Percentiles rank a stretch among this genome's conserved stretches.
phyloP scores from a whole-genome alignment of 768 basidiomycete species.

The Crepidotus variabilis region DNA sequence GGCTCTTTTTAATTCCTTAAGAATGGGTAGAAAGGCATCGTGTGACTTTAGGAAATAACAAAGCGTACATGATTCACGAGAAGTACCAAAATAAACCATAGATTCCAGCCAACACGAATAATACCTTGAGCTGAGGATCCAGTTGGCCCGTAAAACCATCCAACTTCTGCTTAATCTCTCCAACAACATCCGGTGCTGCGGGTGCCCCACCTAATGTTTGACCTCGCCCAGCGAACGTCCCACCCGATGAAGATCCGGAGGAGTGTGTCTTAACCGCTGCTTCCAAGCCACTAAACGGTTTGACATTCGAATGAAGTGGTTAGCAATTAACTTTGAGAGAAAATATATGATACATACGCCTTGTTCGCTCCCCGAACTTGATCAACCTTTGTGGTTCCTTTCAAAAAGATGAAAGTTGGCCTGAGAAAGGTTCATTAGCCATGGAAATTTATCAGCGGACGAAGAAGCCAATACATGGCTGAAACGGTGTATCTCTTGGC shows the following conservation, averaged over 20 bases:
- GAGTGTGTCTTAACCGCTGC: constrained; percentile 53
- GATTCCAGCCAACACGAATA: constrained; percentile 58
- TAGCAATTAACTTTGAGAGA: neutral
- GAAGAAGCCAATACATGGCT: constrained; percentile 56
- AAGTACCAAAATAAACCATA: constrained; percentile 61
- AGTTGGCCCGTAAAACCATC: constrained; percentile 40
- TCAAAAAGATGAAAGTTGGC: constrained; percentile 83
- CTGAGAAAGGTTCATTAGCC: constrained; percentile 29
- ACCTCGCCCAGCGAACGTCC: constrained; percentile 63
- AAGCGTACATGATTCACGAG: constrained; percentile 20
- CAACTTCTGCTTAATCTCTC: constrained; percentile 27
- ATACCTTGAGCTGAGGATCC: constrained; percentile 64
- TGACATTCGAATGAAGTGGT: no score
- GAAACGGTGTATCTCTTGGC: constrained; percentile 57
- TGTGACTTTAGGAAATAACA: neutral
- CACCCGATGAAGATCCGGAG: constrained; percentile 22
- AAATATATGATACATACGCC: constrained; percentile 36
- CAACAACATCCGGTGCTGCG: constrained; percentile 29
- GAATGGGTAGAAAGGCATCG: neutral
- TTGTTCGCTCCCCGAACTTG: constrained; percentile 70
- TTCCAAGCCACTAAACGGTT: constrained; percentile 64
- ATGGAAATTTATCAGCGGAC: neutral
- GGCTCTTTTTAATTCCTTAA: neutral
- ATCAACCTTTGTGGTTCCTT: constrained; percentile 63
- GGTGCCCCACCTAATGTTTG: constrained; percentile 62